Evolutionary conservation across 495 filamentous ascomycete genomes (phyloP), one percentile per base, ranked within the genome.

Genomic region (Penicillium manginii): DNA sequence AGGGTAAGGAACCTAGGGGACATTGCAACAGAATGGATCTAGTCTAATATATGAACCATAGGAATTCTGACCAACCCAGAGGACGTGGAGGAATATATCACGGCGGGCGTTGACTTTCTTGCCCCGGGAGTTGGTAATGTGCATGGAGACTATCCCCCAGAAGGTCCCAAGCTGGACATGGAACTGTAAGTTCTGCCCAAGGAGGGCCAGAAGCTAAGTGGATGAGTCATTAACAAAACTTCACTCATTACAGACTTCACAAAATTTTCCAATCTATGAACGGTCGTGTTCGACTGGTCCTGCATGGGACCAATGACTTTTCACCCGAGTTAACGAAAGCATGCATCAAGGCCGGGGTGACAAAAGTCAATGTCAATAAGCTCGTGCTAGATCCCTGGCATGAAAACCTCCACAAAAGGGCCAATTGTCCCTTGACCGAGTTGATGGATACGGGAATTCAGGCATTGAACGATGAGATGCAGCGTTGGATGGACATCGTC

Each of bases 101-200:
- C 73, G 1, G 86, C 86, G 6, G 89, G 89, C 0, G 87, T 91
- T 49, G 86, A 91, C 65, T 88, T 87, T 76, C 72, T 91, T 4
- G 89, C 88, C 0, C 89, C 89, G 0, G 85, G 86, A 10, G 90
- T 92, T 63, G 88, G 88, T 12, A 91, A 91, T 67, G 82, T 92
- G n/a, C 88, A 91, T 66, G 89, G 89, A 7, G 82, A 86, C 54
- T 92, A 91, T 66, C 87, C 86, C 0, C 79, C 83, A 0, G 69
- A 83, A 18, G 88, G 87, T 0, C 85, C 87, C 3, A 80, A 83
- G 63, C 68, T 89, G 23, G 86, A 90, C 60, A 88, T 84, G 61
- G 79, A 84, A 32, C 73, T 86, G 50, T 78, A 31, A 48, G 60
- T 40, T 19, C 5, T n/a, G 2, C 14, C 15, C n/a, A 21, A 3